phyloP scores from a whole-genome alignment of 1,139 yeast genomes.

The Taphrina wiesneri region DNA sequence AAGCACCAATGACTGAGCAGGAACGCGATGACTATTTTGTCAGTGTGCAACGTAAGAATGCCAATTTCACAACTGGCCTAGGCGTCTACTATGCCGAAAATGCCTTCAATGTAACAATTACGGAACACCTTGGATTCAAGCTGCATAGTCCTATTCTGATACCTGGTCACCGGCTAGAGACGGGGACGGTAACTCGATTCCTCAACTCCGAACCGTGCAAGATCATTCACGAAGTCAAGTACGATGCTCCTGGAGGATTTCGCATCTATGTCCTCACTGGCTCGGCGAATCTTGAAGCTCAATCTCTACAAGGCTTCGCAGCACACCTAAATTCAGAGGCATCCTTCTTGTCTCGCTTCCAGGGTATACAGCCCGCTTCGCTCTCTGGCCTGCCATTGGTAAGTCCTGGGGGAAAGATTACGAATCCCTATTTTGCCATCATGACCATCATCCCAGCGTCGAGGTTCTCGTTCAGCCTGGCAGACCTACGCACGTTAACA shows the following conservation, averaged over 20 bases:
- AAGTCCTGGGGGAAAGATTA: neutral
- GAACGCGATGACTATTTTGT: constrained; percentile 6
- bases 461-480: constrained; percentile 2
- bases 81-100: constrained; percentile 9
- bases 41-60: constrained; percentile 6
- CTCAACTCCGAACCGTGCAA: constrained; percentile 9
- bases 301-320: neutral
- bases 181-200: neutral
- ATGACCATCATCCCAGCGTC: neutral
- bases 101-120: neutral
- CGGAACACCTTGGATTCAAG: neutral
- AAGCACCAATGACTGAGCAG: neutral
- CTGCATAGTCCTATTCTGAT: neutral
- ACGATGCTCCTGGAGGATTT: constrained; percentile 8
- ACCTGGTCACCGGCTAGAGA: constrained; percentile 1
- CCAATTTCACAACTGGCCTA: constrained; percentile 1
- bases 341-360: neutral
- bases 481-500: neutral
- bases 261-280: constrained; percentile 3
- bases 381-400: neutral
- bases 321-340: neutral
- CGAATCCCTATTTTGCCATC: constrained; percentile 10
- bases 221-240: constrained; percentile 14
- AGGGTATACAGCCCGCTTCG: neutral
- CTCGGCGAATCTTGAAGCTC: neutral